These are phyloP conservation scores for Brassica balearica DNA, from an alignment of 441 rosid species.

Conservation along the genomic window DNA sequence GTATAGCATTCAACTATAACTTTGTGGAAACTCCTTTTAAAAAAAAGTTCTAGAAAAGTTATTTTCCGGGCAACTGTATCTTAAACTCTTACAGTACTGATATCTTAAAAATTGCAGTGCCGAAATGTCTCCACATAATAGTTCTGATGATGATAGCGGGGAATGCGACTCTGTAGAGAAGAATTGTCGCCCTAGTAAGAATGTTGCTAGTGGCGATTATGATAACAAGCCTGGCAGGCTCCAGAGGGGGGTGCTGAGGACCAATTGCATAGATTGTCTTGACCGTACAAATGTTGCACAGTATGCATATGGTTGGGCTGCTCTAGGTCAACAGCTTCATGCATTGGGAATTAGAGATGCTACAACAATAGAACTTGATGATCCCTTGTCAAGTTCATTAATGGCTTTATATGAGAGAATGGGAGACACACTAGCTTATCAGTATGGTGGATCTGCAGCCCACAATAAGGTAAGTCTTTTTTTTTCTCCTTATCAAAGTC, in stretches of 20 bases:
- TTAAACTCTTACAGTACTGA: slow-evolving; percentile 17
- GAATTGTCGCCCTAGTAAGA: slow-evolving; percentile 44
- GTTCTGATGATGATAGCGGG: slow-evolving; percentile 49
- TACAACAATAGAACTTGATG: slow-evolving; percentile 76
- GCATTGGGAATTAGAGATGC: slow-evolving; percentile 69
- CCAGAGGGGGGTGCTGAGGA: slow-evolving; percentile 92
- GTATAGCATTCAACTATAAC: neutral
- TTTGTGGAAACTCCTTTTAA: neutral
- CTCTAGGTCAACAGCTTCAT: slow-evolving; percentile 90
- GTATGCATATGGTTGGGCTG: slow-evolving; percentile 96
- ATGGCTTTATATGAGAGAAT: slow-evolving; percentile 93
- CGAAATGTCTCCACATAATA: slow-evolving; percentile 54
- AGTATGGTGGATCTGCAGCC: slow-evolving; percentile 99
- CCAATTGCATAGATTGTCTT: slow-evolving; percentile 97
- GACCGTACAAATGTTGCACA: slow-evolving; percentile 99
- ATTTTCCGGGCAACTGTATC: neutral
- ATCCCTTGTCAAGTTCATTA: slow-evolving; percentile 82
- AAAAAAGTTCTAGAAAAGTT: neutral
- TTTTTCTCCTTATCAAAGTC: neutral
- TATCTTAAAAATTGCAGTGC: slow-evolving; percentile 50
- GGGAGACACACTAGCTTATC: slow-evolving; percentile 99
- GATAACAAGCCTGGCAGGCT: slow-evolving; percentile 59
- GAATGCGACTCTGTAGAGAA: slow-evolving; percentile 49
- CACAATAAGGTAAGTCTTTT: slow-evolving; percentile 81
- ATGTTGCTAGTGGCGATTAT: slow-evolving; percentile 53